Evolutionary conservation across 1,139 yeast species (phyloP), one percentile per base, ranked within the genome.

Genomic region (Yamadazyma membranifaciens): DNA sequence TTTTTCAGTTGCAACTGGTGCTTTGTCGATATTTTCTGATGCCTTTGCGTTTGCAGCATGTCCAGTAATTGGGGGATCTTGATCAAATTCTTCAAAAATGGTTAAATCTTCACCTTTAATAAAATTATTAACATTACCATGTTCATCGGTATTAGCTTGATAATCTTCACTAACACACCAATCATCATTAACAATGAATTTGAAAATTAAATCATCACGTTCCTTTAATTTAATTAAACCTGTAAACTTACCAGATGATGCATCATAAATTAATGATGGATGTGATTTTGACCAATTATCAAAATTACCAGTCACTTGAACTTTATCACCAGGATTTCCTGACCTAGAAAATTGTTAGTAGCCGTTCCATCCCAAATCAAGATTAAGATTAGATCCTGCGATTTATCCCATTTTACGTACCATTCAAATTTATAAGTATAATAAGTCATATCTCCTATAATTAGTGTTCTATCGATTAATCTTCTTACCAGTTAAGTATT

Each of bases 271-370:
- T 38, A 48, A 47, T n/a, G 52, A 55, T 9, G 50, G 52, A 29
- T 47, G 51, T 9, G 56, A 49, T 41, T 58, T 52, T 13, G 63
- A 47, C 77, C 78, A 72, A 40, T 63, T 49, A 44, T 71, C 75
- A 48, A 71, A 72, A 42, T 56, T 63, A 4, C 78, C 78, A 2
- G 77, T 71, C 27, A 71, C 63, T 34, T 62, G 62, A 26, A 71
- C 63, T 6, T 64, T 41, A 36, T 50, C 37, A 13, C 31, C 48
- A n/a, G 38, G 31, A 28, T 36, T 25, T 12, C 36, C 40, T 13
- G 34, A 30, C 43, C 43, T 40, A 6, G 4, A 20, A 20, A 20
- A 3, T 29, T 27, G 40, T 40, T 37, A 40, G 40, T 34, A 33
- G 17, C 35, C n/a, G 27, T 7, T 33, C 22, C n/a, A 13, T 10